A percentile compares a stretch with the other conserved stretches of the same genome.
Evolutionary conservation across 106 monocot species (phyloP).

Genomic region (Acorus calamus): DNA sequence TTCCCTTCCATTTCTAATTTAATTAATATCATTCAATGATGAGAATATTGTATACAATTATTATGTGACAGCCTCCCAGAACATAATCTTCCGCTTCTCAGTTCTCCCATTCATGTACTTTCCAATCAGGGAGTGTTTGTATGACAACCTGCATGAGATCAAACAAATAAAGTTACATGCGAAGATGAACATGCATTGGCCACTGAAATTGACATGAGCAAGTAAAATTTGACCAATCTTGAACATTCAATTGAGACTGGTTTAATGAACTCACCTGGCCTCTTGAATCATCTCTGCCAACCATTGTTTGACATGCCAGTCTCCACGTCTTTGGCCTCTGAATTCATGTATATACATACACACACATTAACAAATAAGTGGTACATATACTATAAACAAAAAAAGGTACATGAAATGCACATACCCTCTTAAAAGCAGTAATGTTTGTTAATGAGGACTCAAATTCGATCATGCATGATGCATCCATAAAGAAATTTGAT

Average conservation of each 20-base stretch:
- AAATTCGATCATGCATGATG: too few species aligned
- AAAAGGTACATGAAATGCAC: too few species aligned
- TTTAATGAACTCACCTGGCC: conserved; percentile 36
- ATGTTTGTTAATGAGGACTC: too few species aligned
- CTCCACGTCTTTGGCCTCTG: conserved; percentile 93
- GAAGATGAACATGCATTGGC: not conserved
- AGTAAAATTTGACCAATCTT: not conserved
- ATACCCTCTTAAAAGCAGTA: too few species aligned
- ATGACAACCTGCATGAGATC: conserved; percentile 54
- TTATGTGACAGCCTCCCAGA: too few species aligned
- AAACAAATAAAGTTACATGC: not conserved
- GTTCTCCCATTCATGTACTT: conserved; percentile 55
- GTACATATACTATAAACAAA: too few species aligned
- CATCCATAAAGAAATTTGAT: too few species aligned
- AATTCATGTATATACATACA: conserved; percentile 5
- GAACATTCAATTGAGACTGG: too few species aligned
- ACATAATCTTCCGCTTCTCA: too few species aligned
- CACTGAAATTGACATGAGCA: not conserved
- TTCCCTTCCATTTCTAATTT: too few species aligned
- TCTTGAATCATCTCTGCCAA: conserved; percentile 61
- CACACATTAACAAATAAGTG: not conserved
- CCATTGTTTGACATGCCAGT: conserved; percentile 77
- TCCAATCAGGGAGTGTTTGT: conserved; percentile 88
- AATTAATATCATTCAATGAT: too few species aligned
- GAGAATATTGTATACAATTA: too few species aligned